Conservation (phyloP, 495 filamentous ascomycete genomes). For the Paragyromitra xinjiangensis region DNA sequence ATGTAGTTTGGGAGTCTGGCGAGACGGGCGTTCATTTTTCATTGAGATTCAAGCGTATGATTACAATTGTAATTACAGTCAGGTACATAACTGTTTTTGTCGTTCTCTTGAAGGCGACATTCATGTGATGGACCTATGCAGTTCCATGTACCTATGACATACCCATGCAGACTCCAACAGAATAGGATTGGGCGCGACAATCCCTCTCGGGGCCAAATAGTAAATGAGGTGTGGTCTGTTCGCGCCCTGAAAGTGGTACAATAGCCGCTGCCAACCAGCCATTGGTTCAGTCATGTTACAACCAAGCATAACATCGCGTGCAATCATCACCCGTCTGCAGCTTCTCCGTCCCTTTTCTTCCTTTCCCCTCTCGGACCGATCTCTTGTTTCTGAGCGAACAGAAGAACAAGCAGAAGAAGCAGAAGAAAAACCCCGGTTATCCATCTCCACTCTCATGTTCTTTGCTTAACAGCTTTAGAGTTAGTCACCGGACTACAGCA, state of each 20-base stretch:
- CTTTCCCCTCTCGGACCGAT: not conserved
- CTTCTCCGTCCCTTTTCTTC: not conserved
- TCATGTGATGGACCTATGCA: not conserved
- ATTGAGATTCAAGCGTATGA: slow-evolving; percentile 5
- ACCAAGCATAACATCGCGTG: slow-evolving; percentile 31
- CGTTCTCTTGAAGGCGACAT: too few relatives aligned
- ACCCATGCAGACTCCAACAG: not conserved
- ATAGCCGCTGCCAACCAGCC: slow-evolving; percentile 8
- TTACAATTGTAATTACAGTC: not conserved
- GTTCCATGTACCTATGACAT: not conserved
- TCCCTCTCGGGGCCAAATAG: not conserved
- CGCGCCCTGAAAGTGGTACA: slow-evolving; percentile 14
- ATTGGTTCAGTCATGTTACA: not conserved
- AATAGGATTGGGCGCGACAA: slow-evolving; percentile 1
- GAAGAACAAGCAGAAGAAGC: not conserved
- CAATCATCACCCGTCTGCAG: slow-evolving; percentile 4
- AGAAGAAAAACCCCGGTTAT: not conserved
- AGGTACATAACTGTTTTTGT: not conserved
- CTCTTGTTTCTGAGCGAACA: too few relatives aligned
- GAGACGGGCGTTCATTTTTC: slow-evolving; percentile 10
- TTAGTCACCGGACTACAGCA: not conserved
- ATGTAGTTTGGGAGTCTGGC: slow-evolving; percentile 7
- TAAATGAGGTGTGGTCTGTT: slow-evolving; percentile 39
- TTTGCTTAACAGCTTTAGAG: not conserved
- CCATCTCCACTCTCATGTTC: not conserved